Base-by-base conservation (phyloP, 2,329 filamentous ascomycete genomes). In the Colletotrichum spinosum region DNA sequence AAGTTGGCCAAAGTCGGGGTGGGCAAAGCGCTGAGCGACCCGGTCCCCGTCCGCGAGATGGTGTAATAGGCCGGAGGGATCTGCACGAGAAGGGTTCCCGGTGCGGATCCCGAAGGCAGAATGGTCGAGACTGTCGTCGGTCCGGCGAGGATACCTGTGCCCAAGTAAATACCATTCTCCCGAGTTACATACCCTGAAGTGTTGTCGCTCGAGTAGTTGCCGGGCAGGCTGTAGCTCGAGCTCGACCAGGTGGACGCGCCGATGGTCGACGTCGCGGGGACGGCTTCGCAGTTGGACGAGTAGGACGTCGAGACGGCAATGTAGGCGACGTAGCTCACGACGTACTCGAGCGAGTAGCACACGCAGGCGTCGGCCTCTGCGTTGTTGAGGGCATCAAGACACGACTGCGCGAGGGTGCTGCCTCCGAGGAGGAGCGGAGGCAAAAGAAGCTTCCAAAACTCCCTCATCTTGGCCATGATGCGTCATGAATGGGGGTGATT, bases 291-390 rank as follows among this genome's bases (percentile, higher is more conserved):
- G 35, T 48, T 62, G n/a, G 58, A 61, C 2, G 62, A 52, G n/a
- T 52, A 34, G 6, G 58, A 65, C 13, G 62, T 65, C 15, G 62
- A 65, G 10, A 65, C 46, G 11, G 62, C 62, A 3, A 65, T 42
- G 48, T 65, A 65, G 3, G 62, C 62, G 34, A 65, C 62, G 35
- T 65, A 65, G 48, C 62, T 65, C 50, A 65, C 48, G 8, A 62
- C 57, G 15, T 62, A 65, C 9, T 65, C 62, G 8, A 65, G 46
- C 11, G 52, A 55, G 46, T 62, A 56, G 8, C 62, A 65, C 4
- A 65, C 62, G 25, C 62, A 65, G 11, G 58, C 62, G 10, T 62
- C 52, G 10, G 37, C 53, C 39, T 56, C n/a, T 17, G 46, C 15
- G 25, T 42, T 55, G 58, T 62, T 62, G 35, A 65, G 58, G 4